Evolutionary conservation across 192 early-diverging fungal species (phyloP).

Genomic region (Coemansia sp.): DNA sequence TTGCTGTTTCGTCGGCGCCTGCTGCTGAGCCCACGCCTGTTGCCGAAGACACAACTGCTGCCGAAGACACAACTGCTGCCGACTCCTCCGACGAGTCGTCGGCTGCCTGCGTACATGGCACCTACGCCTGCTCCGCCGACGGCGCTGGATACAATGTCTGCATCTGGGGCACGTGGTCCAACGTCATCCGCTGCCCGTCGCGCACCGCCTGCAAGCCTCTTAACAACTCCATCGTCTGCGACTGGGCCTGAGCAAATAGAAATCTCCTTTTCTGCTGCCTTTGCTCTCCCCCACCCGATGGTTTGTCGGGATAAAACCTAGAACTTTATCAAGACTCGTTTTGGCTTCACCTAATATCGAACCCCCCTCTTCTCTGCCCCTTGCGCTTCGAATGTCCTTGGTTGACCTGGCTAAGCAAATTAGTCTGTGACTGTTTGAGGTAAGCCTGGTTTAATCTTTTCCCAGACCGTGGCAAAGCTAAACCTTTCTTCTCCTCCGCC

Average conservation of each 20-base stretch:
- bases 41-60: slow-evolving; percentile 7
- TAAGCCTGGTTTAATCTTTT: too few relatives aligned
- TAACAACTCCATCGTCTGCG: slow-evolving; percentile 21
- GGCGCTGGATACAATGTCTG: slow-evolving; percentile 34
- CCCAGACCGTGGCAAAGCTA: too few relatives aligned
- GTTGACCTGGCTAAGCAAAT: too few relatives aligned
- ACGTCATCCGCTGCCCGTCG: slow-evolving; percentile 16
- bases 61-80: slow-evolving; percentile 10
- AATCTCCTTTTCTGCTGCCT: too few relatives aligned
- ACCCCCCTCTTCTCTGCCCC: too few relatives aligned
- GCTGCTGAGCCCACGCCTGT: slow-evolving; percentile 1
- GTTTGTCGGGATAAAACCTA: too few relatives aligned
- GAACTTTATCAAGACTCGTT: too few relatives aligned
- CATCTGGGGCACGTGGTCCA: slow-evolving; percentile 39
- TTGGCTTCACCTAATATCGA: too few relatives aligned
- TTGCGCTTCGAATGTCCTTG: too few relatives aligned
- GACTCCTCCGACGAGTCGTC: not conserved
- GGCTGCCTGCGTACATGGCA: slow-evolving; percentile 31
- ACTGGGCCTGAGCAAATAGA: slow-evolving; percentile 10
- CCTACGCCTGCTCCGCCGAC: slow-evolving; percentile 18
- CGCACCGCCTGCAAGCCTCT: slow-evolving; percentile 31
- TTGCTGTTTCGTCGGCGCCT: slow-evolving; percentile 9
- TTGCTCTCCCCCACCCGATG: too few relatives aligned
- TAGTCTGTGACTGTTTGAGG: too few relatives aligned
- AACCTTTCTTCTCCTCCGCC: not conserved